phyloP scores from a whole-genome alignment of 257 asterid species.

The Nicotiana otophora region DNA sequence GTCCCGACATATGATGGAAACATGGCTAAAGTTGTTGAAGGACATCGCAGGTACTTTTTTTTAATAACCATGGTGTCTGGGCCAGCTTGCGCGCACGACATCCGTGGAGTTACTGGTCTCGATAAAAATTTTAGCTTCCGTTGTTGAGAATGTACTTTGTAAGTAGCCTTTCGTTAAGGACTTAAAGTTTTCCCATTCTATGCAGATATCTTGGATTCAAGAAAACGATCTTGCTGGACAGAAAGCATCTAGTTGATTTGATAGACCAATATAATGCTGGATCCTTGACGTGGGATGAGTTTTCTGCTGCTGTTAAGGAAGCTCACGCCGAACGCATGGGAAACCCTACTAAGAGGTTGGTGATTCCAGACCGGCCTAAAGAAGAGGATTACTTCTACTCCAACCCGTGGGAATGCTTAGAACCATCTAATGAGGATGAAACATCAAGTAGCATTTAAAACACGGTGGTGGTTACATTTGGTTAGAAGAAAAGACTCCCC shows the following conservation, averaged over 20 bases:
- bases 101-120: neutral
- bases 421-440: conserved; percentile 11
- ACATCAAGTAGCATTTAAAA: neutral
- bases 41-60: conserved; percentile 24
- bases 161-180: neutral
- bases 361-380: conserved; percentile 43
- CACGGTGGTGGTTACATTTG: neutral
- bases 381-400: conserved; percentile 65
- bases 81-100: no score
- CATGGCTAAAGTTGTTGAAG: conserved; percentile 37
- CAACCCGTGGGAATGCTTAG: conserved; percentile 63
- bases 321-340: conserved; percentile 43
- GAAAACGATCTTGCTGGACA: conserved; percentile 47
- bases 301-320: conserved; percentile 35
- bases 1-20: conserved; percentile 35
- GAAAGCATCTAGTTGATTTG: conserved; percentile 36
- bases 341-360: conserved; percentile 27
- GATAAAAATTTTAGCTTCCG: neutral
- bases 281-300: conserved; percentile 44
- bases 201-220: conserved; percentile 50
- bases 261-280: conserved; percentile 35
- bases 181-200: neutral
- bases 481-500: neutral
- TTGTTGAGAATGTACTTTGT: neutral
- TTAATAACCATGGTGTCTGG: no score